A percentile compares a stretch with the other conserved stretches of the same genome.
These are phyloP conservation scores for Calonectria henricotiae DNA, from an alignment of 2,329 filamentous ascomycete genomes.

Conservation along the genomic window DNA sequence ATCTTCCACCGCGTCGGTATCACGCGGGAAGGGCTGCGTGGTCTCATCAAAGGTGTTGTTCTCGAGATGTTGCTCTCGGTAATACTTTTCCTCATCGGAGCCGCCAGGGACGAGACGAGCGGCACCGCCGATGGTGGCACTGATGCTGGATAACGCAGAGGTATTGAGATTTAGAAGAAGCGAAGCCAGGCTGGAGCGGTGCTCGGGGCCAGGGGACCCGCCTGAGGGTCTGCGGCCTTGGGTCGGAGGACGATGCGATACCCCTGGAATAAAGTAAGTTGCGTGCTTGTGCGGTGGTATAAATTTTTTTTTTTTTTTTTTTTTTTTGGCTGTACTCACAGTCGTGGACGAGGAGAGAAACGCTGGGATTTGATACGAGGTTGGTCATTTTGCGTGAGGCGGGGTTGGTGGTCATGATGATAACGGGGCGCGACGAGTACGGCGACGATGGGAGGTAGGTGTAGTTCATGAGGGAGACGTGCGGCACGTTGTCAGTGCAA, in stretches of 20 bases:
- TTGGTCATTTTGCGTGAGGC: constrained; percentile 87
- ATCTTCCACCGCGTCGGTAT: constrained; percentile 63
- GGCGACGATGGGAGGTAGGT: constrained; percentile 91
- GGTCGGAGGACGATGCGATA: constrained; percentile 90
- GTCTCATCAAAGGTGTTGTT: constrained; percentile 90
- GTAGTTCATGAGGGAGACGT: constrained; percentile 99
- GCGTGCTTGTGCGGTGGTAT: constrained; percentile 26
- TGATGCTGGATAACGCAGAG: constrained; percentile 88
- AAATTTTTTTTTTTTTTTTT: neutral
- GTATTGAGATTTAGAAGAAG: constrained; percentile 94
- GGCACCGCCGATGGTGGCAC: constrained; percentile 92
- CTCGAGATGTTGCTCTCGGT: constrained; percentile 85
- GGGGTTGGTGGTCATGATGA: constrained; percentile 93
- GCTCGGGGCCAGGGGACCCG: constrained; percentile 76
- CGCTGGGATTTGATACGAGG: constrained; percentile 86
- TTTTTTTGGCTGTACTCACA: constrained; percentile 64
- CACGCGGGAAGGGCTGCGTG: constrained; percentile 55
- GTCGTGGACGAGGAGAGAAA: constrained; percentile 96
- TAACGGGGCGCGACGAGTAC: constrained; percentile 81
- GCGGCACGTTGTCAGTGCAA: constrained; percentile 85
- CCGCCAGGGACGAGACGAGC: constrained; percentile 82
- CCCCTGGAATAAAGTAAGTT: constrained; percentile 68
- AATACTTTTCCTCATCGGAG: constrained; percentile 88
- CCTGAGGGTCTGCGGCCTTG: constrained; percentile 73
- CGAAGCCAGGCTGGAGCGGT: constrained; percentile 83